phyloP scores from a whole-genome alignment of 148 eudicot species.

The Dysphania ambrosioides region DNA sequence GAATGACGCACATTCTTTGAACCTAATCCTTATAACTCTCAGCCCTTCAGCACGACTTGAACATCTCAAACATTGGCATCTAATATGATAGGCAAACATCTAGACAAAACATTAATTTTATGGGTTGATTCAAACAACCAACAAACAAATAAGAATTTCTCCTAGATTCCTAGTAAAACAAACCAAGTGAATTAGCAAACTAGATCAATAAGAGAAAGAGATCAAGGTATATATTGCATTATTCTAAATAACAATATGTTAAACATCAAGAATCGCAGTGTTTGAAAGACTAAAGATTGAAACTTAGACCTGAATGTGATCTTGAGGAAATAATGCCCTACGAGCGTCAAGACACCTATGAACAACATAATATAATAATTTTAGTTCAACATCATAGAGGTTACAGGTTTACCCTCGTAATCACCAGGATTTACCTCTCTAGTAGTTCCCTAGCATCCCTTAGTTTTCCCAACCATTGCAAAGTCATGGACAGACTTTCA shows the following conservation, averaged over 20 bases:
- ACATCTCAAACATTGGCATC: too few relatives aligned
- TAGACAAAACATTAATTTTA: too few relatives aligned
- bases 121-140: too few relatives aligned
- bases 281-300: not conserved
- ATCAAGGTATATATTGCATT: not conserved
- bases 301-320: constrained; percentile 76
- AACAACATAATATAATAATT: not conserved
- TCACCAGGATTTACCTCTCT: constrained; percentile 48
- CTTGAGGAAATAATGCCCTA: constrained; percentile 60
- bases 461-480: constrained; percentile 60
- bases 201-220: not conserved
- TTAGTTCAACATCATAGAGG: not conserved
- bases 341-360: constrained; percentile 80
- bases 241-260: not conserved
- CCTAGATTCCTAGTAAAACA: too few relatives aligned
- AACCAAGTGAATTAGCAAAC: not conserved
- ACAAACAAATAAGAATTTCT: too few relatives aligned
- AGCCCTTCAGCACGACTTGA: too few relatives aligned
- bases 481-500: constrained; percentile 70
- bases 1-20: too few relatives aligned
- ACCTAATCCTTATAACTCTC: too few relatives aligned
- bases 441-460: constrained; percentile 69
- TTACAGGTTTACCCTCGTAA: not conserved
- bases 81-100: too few relatives aligned
- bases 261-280: not conserved